These are phyloP conservation scores for Aureobasidium lini DNA, from an alignment of 2,329 filamentous ascomycete species.

Conservation along the genomic window DNA sequence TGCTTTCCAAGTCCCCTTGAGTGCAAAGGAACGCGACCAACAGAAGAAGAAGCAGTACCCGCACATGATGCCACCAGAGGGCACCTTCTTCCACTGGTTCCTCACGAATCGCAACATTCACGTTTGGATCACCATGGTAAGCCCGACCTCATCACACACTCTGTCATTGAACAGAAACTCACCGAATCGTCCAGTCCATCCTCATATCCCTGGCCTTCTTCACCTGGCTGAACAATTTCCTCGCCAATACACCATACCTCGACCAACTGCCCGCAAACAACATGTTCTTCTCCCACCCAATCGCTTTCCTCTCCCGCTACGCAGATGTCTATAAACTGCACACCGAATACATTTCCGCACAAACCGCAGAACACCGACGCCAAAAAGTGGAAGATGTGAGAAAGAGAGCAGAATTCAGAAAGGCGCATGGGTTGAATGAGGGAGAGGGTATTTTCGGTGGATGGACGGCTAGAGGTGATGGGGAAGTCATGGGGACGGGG, in stretches of 20 bases:
- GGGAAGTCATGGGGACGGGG: constrained; percentile 27
- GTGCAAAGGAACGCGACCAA: constrained; percentile 58
- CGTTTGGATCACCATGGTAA: constrained; percentile 73
- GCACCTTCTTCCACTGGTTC: constrained; percentile 78
- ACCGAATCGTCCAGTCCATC: constrained; percentile 45
- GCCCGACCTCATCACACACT: constrained; percentile 21
- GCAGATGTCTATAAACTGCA: constrained; percentile 70
- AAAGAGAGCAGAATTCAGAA: constrained; percentile 78
- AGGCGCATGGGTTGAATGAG: constrained; percentile 73
- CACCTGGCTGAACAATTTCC: constrained; percentile 73
- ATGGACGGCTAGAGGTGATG: constrained; percentile 35
- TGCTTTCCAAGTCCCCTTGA: constrained; percentile 54
- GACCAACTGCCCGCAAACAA: constrained; percentile 68
- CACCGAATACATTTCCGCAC: constrained; percentile 59
- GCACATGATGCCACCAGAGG: constrained; percentile 77
- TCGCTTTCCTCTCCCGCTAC: constrained; percentile 57
- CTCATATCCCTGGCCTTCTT: constrained; percentile 61
- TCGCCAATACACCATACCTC: constrained; percentile 67
- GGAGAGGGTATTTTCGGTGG: constrained; percentile 42
- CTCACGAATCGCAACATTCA: constrained; percentile 71
- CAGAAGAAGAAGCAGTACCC: constrained; percentile 72
- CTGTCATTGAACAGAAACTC: not conserved
- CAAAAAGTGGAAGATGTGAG: constrained; percentile 74
- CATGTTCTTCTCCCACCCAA: constrained; percentile 62
- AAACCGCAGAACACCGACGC: constrained; percentile 64